These are phyloP conservation scores for Spiromastix sp. DNA, from an alignment of 2,329 filamentous ascomycete genomes.

Conservation along the genomic window DNA sequence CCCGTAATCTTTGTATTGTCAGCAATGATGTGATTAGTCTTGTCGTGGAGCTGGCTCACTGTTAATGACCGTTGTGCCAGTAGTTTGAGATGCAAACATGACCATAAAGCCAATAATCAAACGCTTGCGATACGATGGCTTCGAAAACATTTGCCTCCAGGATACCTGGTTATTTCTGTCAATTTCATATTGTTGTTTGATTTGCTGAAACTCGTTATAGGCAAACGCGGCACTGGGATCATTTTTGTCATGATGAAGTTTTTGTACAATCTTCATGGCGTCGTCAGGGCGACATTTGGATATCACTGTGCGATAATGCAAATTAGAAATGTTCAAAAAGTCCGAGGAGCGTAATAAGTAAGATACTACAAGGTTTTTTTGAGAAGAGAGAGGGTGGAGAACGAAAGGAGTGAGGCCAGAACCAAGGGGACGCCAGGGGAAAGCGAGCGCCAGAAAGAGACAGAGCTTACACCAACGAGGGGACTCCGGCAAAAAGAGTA, in stretches of 20 bases:
- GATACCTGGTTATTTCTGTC: background rate
- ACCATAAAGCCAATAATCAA: background rate
- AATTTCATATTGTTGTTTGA: background rate
- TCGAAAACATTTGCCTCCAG: background rate
- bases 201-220: background rate
- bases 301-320: background rate
- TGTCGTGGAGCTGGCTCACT: no score
- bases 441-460: background rate
- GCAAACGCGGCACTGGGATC: background rate
- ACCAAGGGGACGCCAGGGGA: no score
- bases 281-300: background rate
- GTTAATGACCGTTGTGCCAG: background rate
- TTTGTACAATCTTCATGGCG: background rate
- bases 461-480: background rate
- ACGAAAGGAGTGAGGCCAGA: no score
- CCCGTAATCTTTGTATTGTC: background rate
- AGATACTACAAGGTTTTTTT: no score
- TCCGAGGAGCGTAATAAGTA: background rate
- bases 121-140: background rate
- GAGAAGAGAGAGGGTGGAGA: no score
- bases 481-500: background rate
- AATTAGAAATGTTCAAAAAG: background rate
- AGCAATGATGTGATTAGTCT: no score
- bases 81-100: background rate
- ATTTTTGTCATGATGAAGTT: background rate